Percentiles rank a stretch among this genome's conserved stretches.
These are phyloP conservation scores for Eucalyptus shirleyi DNA, from an alignment of 345 rosid species.

Conservation along the genomic window DNA sequence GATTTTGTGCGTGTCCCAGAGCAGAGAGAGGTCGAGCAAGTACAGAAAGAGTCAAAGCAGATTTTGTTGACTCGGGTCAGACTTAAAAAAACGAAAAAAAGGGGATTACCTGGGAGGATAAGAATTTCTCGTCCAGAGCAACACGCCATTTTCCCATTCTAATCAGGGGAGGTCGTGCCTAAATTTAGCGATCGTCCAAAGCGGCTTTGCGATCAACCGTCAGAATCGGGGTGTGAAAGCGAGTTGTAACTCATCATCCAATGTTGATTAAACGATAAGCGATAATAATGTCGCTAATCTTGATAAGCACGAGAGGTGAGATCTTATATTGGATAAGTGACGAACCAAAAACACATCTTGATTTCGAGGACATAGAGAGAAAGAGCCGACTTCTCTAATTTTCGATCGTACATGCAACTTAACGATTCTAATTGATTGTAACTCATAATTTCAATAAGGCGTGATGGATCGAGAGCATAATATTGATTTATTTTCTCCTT, in stretches of 20 bases:
- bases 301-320: neutral
- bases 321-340: neutral
- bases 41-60: neutral
- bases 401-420: neutral
- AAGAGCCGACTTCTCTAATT: neutral
- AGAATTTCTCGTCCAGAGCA: neutral
- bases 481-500: accelerated
- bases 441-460: neutral
- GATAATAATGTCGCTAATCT: neutral
- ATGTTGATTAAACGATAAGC: neutral
- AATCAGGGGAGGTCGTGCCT: neutral
- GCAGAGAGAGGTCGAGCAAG: neutral
- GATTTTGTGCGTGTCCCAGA: neutral
- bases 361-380: neutral
- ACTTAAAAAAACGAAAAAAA: neutral
- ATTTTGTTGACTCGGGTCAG: neutral
- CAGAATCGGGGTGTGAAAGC: neutral
- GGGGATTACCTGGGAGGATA: neutral
- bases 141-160: neutral
- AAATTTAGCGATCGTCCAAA: neutral
- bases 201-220: neutral
- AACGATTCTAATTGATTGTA: neutral
- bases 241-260: neutral
- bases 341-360: no score
- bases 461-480: accelerated